Evolutionary conservation across 768 basidiomycete genomes (phyloP), one percentile per base, ranked within the genome.

Genomic region (Cytidiella melzeri): DNA sequence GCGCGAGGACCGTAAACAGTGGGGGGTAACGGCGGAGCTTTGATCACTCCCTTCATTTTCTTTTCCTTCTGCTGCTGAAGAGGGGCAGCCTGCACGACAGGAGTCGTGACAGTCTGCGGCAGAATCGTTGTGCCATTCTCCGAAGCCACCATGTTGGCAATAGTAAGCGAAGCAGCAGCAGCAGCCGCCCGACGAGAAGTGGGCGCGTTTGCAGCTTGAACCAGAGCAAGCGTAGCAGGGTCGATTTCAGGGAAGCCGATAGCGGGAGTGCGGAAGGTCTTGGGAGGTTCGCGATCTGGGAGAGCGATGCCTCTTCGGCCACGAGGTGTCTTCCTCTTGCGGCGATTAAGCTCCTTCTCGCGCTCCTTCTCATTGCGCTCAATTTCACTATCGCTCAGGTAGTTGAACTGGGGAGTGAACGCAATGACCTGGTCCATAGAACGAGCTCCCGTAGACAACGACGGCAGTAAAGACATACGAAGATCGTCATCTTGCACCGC

Each of bases 281-380:
- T 77, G 62, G 88, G 78, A 2, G 92, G 87, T 51, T 99, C 95
- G 39, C 95, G 83, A 62, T 99, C 96, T 0, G 96, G 94, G 21
- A 98, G 71, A 3, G 80, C 80, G 50, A 92, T 75, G 12, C 92
- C 91, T 25, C 88, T 72, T 47, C 87, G 73, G 3, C 85, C 84
- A 28, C 96, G 80, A 1, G 87, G 91, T 58, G 88, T 85, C 44
- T 89, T 82, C 61, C 92, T 87, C 41, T 90, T 73, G 53, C 92
- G 83, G 63, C 85, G 87, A 57, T 81, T 87, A 57, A 87, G 75
- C 56, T 97, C 93, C 69, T 93, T 92, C 65, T 99, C 96, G 51
- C 92, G 79, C 53, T 96, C 93, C 63, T 86, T 87, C 65, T 99
- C 95, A 55, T 80, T 84, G 48, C 83, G 73, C 55, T 93, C 92